These are phyloP conservation scores for Collybia mongolica DNA, from an alignment of 768 basidiomycete species.

Conservation along the genomic window DNA sequence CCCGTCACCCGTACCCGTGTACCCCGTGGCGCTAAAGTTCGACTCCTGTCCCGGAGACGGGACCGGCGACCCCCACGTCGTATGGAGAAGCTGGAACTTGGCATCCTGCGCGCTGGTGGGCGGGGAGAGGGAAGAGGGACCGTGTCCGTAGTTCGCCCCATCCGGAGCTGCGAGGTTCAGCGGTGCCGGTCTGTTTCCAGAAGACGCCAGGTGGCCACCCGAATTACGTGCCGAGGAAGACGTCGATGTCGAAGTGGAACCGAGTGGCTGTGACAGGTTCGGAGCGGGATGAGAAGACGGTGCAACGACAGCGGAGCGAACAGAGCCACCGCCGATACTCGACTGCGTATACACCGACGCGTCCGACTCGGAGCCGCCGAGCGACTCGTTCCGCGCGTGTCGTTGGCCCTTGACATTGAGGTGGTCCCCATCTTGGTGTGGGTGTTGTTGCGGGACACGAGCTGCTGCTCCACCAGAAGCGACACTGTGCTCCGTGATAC, in stretches of 20 bases:
- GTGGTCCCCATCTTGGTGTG: not conserved
- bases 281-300: not conserved
- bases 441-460: not conserved
- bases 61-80: conserved; percentile 35
- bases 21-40: not conserved
- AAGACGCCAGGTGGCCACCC: not conserved
- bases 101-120: conserved; percentile 16
- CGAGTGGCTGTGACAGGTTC: not conserved
- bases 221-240: not conserved
- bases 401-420: not conserved
- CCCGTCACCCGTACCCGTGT: conserved; percentile 8
- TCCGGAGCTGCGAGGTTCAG: conserved; percentile 18
- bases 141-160: not conserved
- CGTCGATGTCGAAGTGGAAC: not conserved
- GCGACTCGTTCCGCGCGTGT: conserved; percentile 7
- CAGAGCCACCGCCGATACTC: conserved; percentile 19
- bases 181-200: conserved; percentile 25
- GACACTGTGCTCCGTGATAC: not conserved
- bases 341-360: conserved; percentile 34
- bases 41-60: conserved; percentile 22
- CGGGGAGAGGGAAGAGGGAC: conserved; percentile 3
- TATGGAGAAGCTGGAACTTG: conserved; percentile 27
- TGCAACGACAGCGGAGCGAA: not conserved
- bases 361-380: conserved; percentile 27
- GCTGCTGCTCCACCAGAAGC: not conserved